Evolutionary conservation across 352 stramenopile species (phyloP).

Genomic region (Thraustochytrium striatum): DNA sequence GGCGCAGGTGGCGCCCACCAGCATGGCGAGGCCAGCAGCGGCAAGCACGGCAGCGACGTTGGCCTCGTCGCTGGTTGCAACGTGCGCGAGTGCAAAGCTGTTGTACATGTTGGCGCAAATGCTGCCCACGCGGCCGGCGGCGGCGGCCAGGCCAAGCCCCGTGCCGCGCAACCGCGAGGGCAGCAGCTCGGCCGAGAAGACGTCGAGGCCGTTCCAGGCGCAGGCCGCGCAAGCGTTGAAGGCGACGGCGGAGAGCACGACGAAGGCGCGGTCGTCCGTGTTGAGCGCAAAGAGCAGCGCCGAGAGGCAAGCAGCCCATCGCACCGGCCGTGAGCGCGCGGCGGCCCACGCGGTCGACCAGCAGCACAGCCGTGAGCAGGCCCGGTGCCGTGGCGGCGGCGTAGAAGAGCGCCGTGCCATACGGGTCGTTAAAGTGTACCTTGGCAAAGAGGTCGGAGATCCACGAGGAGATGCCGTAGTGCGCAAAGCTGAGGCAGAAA

Average conservation of each 20-base stretch:
- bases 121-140: slow-evolving; percentile 24
- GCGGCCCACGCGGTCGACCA: slow-evolving; percentile 23
- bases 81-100: not conserved
- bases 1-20: not conserved
- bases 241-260: slow-evolving; percentile 4
- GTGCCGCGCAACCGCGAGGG: not conserved
- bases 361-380: not conserved
- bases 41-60: slow-evolving; percentile 20
- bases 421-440: slow-evolving; percentile 42
- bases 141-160: slow-evolving; percentile 7
- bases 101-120: slow-evolving; percentile 19
- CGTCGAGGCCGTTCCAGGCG: slow-evolving; percentile 37
- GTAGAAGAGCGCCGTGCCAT: slow-evolving; percentile 28
- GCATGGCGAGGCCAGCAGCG: slow-evolving; percentile 4
- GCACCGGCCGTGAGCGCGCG: not conserved
- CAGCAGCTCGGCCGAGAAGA: slow-evolving; percentile 28
- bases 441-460: slow-evolving; percentile 42
- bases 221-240: slow-evolving; percentile 38
- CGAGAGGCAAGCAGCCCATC: slow-evolving; percentile 6
- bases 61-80: not conserved
- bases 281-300: slow-evolving; percentile 39
- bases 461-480: slow-evolving; percentile 43
- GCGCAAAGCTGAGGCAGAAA: slow-evolving; percentile 43
- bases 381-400: slow-evolving; percentile 9
- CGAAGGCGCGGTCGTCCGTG: not conserved